Base-by-base conservation (phyloP, 2,329 filamentous ascomycete species). In the Penicillium nordicum region DNA sequence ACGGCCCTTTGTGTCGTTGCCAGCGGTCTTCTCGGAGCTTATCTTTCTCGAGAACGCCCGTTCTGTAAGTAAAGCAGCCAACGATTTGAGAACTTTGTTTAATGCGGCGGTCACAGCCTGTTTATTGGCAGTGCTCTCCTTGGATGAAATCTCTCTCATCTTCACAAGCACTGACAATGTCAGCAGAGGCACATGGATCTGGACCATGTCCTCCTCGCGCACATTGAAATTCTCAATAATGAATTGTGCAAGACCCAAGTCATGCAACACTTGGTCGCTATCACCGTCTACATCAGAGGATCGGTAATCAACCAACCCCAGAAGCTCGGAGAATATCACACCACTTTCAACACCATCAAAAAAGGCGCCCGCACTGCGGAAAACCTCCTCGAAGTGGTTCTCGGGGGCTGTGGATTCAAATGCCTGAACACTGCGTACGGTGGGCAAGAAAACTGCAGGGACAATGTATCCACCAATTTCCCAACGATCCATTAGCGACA, bases 401-500 rank as follows among this genome's bases (percentile, higher is more conserved):
- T 88, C 88, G n/a, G 81, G 82, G 0, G 88, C 84, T 50, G 78
- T 79, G 27, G 79, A 76, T 72, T 92, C 87, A 75, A 92, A 97
- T 44, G 80, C 78, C 62, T 88, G 86, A 37, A 96, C 87, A 65
- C 88, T 95, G 69, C 87, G 83, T 65, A 99, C 84, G 27, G 93
- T 87, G 4, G 92, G 89, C 14, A 97, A 79, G 68, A 99, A 97
- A 14, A 97, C 84, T 58, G 91, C 87, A 0, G 92, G 90, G 1
- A 97, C 88, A 45, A 99, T 86, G 18, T 93, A 80, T 1, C 91
- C 91, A 30, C 94, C 94, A 62, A 99, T 93, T 72, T 99, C 94
- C 92, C 92, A 97, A 57, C 92, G 87, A 74, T 99, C 94, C 94
- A 99, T 97, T 50, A 99, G 79, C 16, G 95, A 97, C 2, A 97